Conservation (phyloP, 2,329 filamentous ascomycete genomes). For the Coniochaeta sp. region DNA sequence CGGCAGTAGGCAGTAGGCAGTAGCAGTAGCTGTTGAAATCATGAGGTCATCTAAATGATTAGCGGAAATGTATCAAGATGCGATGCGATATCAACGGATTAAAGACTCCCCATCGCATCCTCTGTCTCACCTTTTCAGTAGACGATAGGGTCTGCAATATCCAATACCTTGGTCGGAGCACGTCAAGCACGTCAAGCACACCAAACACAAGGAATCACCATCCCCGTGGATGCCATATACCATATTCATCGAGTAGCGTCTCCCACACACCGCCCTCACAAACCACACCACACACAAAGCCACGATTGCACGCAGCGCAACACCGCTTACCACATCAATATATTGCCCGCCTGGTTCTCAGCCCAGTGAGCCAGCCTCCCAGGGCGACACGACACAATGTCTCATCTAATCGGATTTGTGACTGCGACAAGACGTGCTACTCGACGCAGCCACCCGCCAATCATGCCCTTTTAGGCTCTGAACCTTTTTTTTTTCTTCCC, state of each 20-base stretch:
- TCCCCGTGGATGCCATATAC: too few relatives aligned
- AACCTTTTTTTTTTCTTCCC: neutral
- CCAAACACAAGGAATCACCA: too few relatives aligned
- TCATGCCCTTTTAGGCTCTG: neutral
- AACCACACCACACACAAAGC: neutral
- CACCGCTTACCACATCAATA: neutral
- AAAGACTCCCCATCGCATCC: neutral
- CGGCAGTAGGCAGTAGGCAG: neutral
- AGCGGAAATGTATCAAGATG: too few relatives aligned
- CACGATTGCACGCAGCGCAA: neutral
- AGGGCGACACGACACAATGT: conserved; percentile 2
- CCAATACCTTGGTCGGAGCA: too few relatives aligned
- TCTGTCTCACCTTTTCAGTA: neutral
- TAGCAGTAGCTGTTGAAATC: too few relatives aligned
- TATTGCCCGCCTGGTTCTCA: neutral
- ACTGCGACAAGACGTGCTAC: neutral
- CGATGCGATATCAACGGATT: too few relatives aligned
- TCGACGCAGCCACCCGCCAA: neutral
- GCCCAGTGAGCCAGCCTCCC: conserved; percentile 1
- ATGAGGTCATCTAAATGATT: neutral
- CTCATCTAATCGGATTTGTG: conserved; percentile 2
- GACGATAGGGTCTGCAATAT: too few relatives aligned
- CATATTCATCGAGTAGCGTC: too few relatives aligned
- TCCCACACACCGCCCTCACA: neutral
- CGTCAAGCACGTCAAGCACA: too few relatives aligned